A percentile compares a stretch with the other conserved stretches of the same genome.
Conservation (phyloP, 805 yeast genomes). For the Metschnikowia bowlesiae region DNA sequence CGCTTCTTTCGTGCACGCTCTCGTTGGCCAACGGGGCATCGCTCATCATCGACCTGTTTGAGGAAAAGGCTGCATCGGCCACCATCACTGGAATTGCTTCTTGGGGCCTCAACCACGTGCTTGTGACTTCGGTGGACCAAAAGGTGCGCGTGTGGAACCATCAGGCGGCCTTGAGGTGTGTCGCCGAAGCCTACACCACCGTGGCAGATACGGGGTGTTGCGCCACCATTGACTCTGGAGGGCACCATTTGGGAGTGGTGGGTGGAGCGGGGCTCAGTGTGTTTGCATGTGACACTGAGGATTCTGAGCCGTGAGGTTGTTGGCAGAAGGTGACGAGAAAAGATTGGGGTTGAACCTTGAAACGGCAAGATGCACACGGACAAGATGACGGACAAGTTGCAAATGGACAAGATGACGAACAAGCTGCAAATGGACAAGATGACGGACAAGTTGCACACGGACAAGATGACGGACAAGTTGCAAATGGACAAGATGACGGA, state of each 20-base stretch:
- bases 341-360: too few relatives aligned
- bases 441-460: too few relatives aligned
- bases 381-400: too few relatives aligned
- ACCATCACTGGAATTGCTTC: constrained; percentile 67
- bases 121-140: constrained; percentile 84
- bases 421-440: too few relatives aligned
- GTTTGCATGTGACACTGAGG: constrained; percentile 14
- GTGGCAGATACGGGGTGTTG: constrained; percentile 88
- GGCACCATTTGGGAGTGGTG: constrained; percentile 38
- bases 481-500: too few relatives aligned
- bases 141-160: constrained; percentile 59
- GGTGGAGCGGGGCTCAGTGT: constrained; percentile 84
- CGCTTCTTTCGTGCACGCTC: constrained; percentile 35
- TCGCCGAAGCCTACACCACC: constrained; percentile 58
- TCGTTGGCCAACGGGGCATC: not conserved
- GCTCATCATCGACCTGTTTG: constrained; percentile 30
- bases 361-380: too few relatives aligned
- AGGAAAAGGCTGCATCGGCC: constrained; percentile 71
- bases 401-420: too few relatives aligned
- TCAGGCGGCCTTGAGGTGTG: constrained; percentile 22
- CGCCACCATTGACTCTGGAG: constrained; percentile 32
- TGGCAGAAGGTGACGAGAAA: too few relatives aligned
- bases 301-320: too few relatives aligned
- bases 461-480: too few relatives aligned
- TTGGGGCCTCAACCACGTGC: constrained; percentile 20